Conservation (phyloP, 495 filamentous ascomycete genomes). For the Parachaetomium inaequale region DNA sequence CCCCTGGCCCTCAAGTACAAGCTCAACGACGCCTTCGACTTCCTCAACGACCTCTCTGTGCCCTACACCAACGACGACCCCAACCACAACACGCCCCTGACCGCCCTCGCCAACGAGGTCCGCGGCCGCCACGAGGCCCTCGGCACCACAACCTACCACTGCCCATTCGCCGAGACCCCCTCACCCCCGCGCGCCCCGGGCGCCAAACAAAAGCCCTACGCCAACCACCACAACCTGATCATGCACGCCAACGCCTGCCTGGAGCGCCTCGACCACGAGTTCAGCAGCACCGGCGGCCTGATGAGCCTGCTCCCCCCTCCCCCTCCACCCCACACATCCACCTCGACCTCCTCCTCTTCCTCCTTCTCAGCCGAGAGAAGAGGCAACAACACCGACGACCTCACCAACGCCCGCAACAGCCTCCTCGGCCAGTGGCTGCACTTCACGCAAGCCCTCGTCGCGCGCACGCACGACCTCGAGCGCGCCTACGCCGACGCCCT, state of each 20-base stretch:
- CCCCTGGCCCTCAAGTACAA: constrained; percentile 21
- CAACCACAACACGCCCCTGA: constrained; percentile 43
- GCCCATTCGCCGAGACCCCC: constrained; percentile 32
- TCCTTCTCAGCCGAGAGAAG: constrained; percentile 16
- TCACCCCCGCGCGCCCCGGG: constrained; percentile 16
- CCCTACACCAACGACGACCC: constrained; percentile 47
- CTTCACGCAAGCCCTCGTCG: constrained; percentile 44
- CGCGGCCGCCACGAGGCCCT: constrained; percentile 36
- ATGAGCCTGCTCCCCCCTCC: constrained; percentile 43
- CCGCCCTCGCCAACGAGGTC: constrained; percentile 44
- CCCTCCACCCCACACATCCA: constrained; percentile 8
- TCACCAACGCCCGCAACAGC: constrained; percentile 35
- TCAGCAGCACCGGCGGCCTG: constrained; percentile 47
- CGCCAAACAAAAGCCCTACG: constrained; percentile 36
- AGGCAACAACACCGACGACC: constrained; percentile 24
- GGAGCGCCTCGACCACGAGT: constrained; percentile 54
- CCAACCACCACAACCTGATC: constrained; percentile 46
- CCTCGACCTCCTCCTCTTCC: background rate
- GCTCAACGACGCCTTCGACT: constrained; percentile 48
- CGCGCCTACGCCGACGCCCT: constrained; percentile 44
- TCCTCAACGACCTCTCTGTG: constrained; percentile 41
- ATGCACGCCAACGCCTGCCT: constrained; percentile 53
- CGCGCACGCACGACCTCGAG: constrained; percentile 51
- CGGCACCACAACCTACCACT: constrained; percentile 40
- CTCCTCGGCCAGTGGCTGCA: constrained; percentile 51